Evolutionary conservation across 306 rosid genomes (phyloP), one percentile per base, ranked within the genome.

Genomic region (Calophaca sinica): DNA sequence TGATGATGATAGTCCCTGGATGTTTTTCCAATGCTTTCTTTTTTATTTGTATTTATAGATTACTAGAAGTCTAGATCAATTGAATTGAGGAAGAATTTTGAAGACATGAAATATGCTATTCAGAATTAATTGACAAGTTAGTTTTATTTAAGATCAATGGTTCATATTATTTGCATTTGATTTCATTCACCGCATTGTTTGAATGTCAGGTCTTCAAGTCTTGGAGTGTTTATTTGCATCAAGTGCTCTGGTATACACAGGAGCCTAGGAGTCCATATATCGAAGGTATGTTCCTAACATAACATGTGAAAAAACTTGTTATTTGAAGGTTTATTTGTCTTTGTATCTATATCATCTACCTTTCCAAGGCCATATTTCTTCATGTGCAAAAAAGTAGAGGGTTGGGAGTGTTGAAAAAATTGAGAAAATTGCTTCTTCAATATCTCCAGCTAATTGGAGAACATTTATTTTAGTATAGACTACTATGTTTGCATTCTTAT

Each of bases 201-300:
- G 63, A 49, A 63, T 65, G 26, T 59, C 87, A 94, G 99, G 82
- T 92, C 97, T 79, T 67, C 89, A 70, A 94, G 33, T 72, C 61
- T 88, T 42, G 99, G 99, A 61, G 92, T 83, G 57, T 87, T 90
- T 73, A 92, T 94, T 62, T 94, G 99, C 80, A 94, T 94, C 82
- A 90, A 92, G 84, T 94, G 99, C 67, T 94, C 97, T 39, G 99
- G 97, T 54, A 83, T 94, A 81, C 99, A 94, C 65, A 83, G 99
- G 84, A 92, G 96, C 82, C 85, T 94, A 29, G 99, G 99, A 62
- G 97, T 94, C 45, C 99, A 94, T 75, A 84, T 94, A 79, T 88
- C 99, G 9, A 92, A 94, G 96, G 98, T 91, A 76, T 55, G 81
- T 67, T 80, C 61, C 44, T 13, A 75, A 68, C 69, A 32, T 62